Evolutionary conservation across 208 protist genomes (phyloP).

Genomic region (Leishmania tropica): DNA sequence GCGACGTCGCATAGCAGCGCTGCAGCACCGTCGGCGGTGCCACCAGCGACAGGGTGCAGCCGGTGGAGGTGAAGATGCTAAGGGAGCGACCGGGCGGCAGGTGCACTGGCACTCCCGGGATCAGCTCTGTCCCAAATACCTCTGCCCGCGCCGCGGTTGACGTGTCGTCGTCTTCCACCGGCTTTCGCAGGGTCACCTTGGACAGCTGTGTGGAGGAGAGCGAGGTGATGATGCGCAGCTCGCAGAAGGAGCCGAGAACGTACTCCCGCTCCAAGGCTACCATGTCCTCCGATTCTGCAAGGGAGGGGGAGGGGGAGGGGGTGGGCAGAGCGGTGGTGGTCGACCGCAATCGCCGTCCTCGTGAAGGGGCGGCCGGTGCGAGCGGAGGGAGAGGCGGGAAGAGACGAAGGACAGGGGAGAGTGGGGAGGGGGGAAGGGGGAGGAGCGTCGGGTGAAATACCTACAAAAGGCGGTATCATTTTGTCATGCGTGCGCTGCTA

Average conservation of each 20-base stretch:
- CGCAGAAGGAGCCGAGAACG: slow-evolving; percentile 48
- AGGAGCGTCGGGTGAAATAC: background rate
- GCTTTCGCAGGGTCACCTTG: slow-evolving; percentile 36
- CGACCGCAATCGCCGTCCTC: background rate
- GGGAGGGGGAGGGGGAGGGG: background rate
- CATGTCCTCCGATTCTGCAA: slow-evolving; percentile 14
- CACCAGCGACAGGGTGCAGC: slow-evolving; percentile 51
- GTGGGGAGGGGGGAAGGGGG: background rate
- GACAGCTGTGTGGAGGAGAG: slow-evolving; percentile 17
- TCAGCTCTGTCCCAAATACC: slow-evolving; percentile 58
- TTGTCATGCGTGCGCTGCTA: background rate
- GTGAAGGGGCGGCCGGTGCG: background rate
- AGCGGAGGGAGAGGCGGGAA: background rate
- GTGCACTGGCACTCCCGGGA: slow-evolving; percentile 43
- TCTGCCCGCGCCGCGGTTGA: slow-evolving; percentile 42
- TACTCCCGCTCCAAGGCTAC: slow-evolving; percentile 42
- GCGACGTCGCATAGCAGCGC: slow-evolving; percentile 45
- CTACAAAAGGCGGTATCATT: background rate
- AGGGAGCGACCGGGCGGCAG: slow-evolving; percentile 46
- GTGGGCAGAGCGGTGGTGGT: background rate
- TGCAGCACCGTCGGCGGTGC: slow-evolving; percentile 52
- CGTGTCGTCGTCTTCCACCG: slow-evolving; percentile 11
- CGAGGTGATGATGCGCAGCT: slow-evolving; percentile 52
- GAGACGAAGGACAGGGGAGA: background rate
- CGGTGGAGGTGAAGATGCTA: slow-evolving; percentile 61